Percentiles rank a stretch among this genome's conserved stretches.
Conservation (phyloP, 2,329 filamentous ascomycete genomes). For the Trichoderma sp. region DNA sequence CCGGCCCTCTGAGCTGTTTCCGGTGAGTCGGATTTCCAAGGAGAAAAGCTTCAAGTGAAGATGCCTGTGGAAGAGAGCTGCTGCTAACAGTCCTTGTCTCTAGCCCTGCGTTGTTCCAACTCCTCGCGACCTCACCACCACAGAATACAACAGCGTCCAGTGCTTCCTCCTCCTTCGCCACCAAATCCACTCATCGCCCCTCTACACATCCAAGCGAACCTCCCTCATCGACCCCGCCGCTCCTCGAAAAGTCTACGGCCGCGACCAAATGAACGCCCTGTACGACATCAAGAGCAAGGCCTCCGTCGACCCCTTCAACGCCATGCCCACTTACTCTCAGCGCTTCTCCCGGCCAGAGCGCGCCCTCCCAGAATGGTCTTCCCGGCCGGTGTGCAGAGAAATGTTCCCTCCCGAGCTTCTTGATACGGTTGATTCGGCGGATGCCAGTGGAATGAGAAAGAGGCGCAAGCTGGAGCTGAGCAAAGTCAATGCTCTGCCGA, state of each 20-base stretch:
- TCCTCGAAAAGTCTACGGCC: slow-evolving; percentile 51
- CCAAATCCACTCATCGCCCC: slow-evolving; percentile 55
- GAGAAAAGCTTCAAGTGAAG: not conserved
- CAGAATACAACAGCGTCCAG: slow-evolving; percentile 51
- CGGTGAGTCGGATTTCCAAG: slow-evolving; percentile 42
- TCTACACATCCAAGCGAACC: slow-evolving; percentile 58
- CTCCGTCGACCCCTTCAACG: slow-evolving; percentile 58
- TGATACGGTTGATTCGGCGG: slow-evolving; percentile 49
- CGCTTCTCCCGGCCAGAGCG: slow-evolving; percentile 54
- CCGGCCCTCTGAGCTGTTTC: slow-evolving; percentile 61
- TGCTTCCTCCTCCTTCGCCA: slow-evolving; percentile 58
- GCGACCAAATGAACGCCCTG: slow-evolving; percentile 59
- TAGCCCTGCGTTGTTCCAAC: slow-evolving; percentile 54
- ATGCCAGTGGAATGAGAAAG: slow-evolving; percentile 39
- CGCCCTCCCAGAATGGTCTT: slow-evolving; percentile 55
- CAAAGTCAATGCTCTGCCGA: slow-evolving; percentile 49
- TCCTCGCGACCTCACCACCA: slow-evolving; percentile 44
- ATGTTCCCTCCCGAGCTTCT: slow-evolving; percentile 60
- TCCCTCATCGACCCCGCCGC: slow-evolving; percentile 42
- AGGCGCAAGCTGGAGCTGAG: slow-evolving; percentile 50
- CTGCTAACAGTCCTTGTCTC: not conserved
- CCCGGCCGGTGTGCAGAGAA: slow-evolving; percentile 51
- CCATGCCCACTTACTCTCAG: slow-evolving; percentile 60
- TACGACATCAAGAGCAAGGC: slow-evolving; percentile 58
- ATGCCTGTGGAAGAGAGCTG: not conserved